Percentiles rank a stretch among this genome's conserved stretches.
Evolutionary conservation across 768 basidiomycete species (phyloP).

Genomic region (Lanmaoa pseudosensibilis): DNA sequence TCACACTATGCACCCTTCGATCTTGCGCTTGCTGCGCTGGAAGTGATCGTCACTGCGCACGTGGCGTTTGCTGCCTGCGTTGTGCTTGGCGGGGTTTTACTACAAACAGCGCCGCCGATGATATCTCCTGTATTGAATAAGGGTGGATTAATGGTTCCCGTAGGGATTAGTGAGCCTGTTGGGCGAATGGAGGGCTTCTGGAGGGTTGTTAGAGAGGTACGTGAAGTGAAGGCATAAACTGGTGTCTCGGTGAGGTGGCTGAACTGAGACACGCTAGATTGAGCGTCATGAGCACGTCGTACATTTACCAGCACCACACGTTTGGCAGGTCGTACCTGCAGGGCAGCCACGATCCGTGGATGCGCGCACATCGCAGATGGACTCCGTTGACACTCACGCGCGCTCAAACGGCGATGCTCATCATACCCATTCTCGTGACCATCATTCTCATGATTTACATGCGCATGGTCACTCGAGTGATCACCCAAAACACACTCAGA

Average conservation of each 20-base stretch:
- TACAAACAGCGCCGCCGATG: constrained; percentile 81
- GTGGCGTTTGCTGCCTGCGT: constrained; percentile 84
- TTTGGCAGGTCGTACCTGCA: constrained; percentile 77
- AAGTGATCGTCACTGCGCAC: constrained; percentile 76
- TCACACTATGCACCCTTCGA: constrained; percentile 73
- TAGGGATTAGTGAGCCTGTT: constrained; percentile 29
- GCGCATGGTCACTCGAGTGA: background rate
- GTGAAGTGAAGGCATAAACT: constrained; percentile 18
- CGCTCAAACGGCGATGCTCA: constrained; percentile 15
- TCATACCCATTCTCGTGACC: constrained; percentile 4
- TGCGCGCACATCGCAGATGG: background rate
- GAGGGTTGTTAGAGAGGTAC: constrained; percentile 78
- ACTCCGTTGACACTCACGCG: background rate
- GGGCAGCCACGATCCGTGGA: constrained; percentile 25
- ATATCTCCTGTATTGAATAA: constrained; percentile 7
- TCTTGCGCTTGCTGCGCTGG: constrained; percentile 75
- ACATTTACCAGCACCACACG: constrained; percentile 81
- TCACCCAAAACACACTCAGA: constrained; percentile 4
- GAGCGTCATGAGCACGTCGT: constrained; percentile 82
- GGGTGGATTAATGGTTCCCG: constrained; percentile 10
- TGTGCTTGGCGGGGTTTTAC: constrained; percentile 78
- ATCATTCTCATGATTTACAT: constrained; percentile 9
- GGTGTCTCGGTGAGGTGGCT: background rate
- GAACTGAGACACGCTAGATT: constrained; percentile 46
- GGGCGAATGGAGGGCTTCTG: constrained; percentile 82